Conservation (phyloP, 768 basidiomycete species). For the Symmetrospora coprosmae region DNA sequence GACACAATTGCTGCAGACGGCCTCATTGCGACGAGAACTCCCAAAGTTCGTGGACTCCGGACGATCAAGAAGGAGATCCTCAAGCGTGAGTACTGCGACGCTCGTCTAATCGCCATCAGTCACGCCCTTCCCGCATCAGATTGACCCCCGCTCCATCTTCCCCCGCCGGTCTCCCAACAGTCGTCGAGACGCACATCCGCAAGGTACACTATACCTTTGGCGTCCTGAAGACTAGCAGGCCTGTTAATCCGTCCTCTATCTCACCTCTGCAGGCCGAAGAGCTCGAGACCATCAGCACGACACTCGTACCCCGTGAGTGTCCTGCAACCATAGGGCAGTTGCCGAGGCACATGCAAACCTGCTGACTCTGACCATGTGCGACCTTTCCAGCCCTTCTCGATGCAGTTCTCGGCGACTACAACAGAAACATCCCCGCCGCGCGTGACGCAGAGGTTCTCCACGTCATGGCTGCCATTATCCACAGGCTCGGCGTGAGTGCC, state of each 20-base stretch:
- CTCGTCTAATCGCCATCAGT: no score
- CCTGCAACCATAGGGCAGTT: background rate
- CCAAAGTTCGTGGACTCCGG: constrained; percentile 80
- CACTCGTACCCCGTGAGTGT: constrained; percentile 58
- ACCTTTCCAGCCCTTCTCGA: constrained; percentile 56
- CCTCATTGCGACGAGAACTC: constrained; percentile 83
- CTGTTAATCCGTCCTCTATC: background rate
- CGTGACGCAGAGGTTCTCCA: constrained; percentile 94
- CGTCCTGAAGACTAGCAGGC: background rate
- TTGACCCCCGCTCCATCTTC: background rate
- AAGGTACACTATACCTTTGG: constrained; percentile 10
- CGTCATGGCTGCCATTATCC: constrained; percentile 87
- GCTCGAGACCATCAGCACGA: constrained; percentile 75
- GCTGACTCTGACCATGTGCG: no score
- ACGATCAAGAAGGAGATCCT: constrained; percentile 98
- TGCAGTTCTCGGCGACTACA: constrained; percentile 95
- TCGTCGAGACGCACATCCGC: constrained; percentile 91
- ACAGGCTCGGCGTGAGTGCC: constrained; percentile 63
- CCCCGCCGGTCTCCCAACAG: constrained; percentile 35
- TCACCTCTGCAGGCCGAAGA: constrained; percentile 69
- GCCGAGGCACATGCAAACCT: constrained; percentile 88
- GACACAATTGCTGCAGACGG: constrained; percentile 80
- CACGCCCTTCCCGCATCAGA: background rate
- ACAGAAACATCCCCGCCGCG: constrained; percentile 78
- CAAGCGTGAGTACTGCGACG: constrained; percentile 47